phyloP scores from a whole-genome alignment of 116 monocot species.

The Zostera marina region DNA sequence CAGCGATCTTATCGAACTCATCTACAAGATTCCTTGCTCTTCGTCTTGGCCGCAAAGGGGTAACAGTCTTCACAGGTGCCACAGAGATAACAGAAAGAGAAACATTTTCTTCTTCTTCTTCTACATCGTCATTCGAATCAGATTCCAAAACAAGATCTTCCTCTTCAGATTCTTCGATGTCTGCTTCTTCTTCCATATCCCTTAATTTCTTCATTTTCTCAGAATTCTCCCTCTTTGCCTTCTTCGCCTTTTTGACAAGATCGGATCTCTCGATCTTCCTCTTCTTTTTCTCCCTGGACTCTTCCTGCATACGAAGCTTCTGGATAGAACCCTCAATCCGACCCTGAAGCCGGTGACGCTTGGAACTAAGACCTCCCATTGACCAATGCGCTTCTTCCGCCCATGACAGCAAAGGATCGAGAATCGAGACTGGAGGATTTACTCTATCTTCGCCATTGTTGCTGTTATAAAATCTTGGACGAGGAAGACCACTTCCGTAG shows the following conservation, averaged over 20 bases:
- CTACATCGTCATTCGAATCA: neutral
- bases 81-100: neutral
- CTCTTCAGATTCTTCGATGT: neutral
- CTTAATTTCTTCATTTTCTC: neutral
- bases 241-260: neutral
- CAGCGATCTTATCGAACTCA: slow-evolving; percentile 12
- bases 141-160: slow-evolving; percentile 6
- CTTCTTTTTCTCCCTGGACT: slow-evolving; percentile 1
- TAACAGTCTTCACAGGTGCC: neutral
- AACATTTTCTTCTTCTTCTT: neutral
- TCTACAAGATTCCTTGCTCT: slow-evolving; percentile 13
- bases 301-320: slow-evolving; percentile 35
- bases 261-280: neutral
- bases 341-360: slow-evolving; percentile 74
- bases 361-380: slow-evolving; percentile 73
- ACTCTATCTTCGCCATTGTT: slow-evolving; percentile 19
- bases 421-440: slow-evolving; percentile 45
- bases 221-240: neutral
- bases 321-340: slow-evolving; percentile 73
- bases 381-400: slow-evolving; percentile 89
- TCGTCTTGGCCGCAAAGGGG: neutral
- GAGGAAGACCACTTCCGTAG: slow-evolving; percentile 79
- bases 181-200: slow-evolving; percentile 2
- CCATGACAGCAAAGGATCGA: slow-evolving; percentile 69
- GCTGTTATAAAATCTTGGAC: slow-evolving; percentile 54